phyloP scores from a whole-genome alignment of 140 eudicot species.

The Erigeron philadelphicus region DNA sequence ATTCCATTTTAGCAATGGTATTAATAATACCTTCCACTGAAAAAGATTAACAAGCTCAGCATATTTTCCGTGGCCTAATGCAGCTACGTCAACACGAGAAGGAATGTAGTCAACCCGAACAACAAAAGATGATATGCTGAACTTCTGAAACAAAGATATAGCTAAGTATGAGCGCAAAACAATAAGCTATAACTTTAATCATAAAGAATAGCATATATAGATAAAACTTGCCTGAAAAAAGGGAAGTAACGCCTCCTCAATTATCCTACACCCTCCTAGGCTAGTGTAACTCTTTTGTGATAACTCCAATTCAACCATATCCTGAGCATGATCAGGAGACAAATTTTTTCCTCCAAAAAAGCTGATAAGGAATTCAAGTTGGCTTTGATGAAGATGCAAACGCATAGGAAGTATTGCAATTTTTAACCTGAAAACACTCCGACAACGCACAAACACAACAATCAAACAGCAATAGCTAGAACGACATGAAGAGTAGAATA shows the following conservation, averaged over 20 bases:
- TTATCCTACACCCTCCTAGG: constrained; percentile 33
- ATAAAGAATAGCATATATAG: background rate
- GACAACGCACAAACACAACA: background rate
- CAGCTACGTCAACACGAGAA: constrained; percentile 77
- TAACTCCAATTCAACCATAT: constrained; percentile 30
- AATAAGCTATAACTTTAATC: background rate
- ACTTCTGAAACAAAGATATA: constrained; percentile 61
- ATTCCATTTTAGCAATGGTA: background rate
- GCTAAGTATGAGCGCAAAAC: constrained; percentile 13
- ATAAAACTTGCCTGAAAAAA: constrained; percentile 72
- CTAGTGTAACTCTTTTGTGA: constrained; percentile 20
- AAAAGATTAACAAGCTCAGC: constrained; percentile 91
- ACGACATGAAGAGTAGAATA: background rate
- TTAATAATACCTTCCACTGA: constrained; percentile 79
- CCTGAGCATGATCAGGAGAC: constrained; percentile 34
- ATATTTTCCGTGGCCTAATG: constrained; percentile 85
- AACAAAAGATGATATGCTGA: constrained; percentile 60
- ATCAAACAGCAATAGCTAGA: constrained; percentile 1
- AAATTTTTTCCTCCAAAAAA: constrained; percentile 73
- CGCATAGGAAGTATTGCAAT: constrained; percentile 70
- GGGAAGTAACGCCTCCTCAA: constrained; percentile 85
- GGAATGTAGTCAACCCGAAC: constrained; percentile 90
- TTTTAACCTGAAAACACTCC: constrained; percentile 53
- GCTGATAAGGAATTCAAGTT: constrained; percentile 71
- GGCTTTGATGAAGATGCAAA: constrained; percentile 95